phyloP scores from a whole-genome alignment of 1,284 basidiomycete genomes.

The Trichosporon inkin region DNA sequence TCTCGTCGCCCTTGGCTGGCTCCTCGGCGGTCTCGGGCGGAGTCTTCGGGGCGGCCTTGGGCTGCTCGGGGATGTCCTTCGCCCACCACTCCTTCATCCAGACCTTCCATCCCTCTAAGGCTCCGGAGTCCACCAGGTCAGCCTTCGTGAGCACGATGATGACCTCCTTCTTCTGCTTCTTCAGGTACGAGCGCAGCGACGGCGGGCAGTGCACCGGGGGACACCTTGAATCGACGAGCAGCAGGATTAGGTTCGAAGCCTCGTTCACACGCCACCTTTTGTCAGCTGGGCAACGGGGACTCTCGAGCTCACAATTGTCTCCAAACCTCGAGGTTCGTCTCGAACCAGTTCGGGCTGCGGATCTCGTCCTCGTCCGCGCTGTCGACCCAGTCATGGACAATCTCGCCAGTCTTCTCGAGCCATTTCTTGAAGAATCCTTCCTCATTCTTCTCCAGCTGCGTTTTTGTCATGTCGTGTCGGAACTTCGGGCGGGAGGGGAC shows the following conservation, averaged over 20 bases:
- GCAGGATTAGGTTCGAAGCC: slow-evolving; percentile 74
- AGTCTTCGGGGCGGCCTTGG: slow-evolving; percentile 21
- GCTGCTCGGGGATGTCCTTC: slow-evolving; percentile 4
- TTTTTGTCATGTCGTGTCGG: slow-evolving; percentile 74
- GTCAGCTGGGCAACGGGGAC: background rate
- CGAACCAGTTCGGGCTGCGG: slow-evolving; percentile 62
- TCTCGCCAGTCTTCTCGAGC: slow-evolving; percentile 61
- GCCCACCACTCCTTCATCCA: slow-evolving; percentile 59
- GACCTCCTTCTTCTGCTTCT: slow-evolving; percentile 55
- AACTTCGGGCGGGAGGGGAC: slow-evolving; percentile 76
- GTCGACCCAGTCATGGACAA: slow-evolving; percentile 58
- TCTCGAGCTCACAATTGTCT: slow-evolving; percentile 60
- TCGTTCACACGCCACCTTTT: slow-evolving; percentile 79
- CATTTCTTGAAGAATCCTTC: slow-evolving; percentile 72
- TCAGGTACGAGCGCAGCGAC: slow-evolving; percentile 53
- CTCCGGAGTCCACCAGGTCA: slow-evolving; percentile 63
- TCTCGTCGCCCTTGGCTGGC: background rate
- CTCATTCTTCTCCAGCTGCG: slow-evolving; percentile 80
- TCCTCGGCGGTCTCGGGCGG: background rate
- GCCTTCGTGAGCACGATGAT: slow-evolving; percentile 80
- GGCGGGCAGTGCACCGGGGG: slow-evolving; percentile 61
- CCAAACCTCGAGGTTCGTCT: slow-evolving; percentile 88
- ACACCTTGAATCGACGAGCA: slow-evolving; percentile 81
- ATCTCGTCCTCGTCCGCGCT: slow-evolving; percentile 28
- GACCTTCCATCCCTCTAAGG: slow-evolving; percentile 62